A percentile compares a stretch with the other conserved stretches of the same genome.
Conservation (phyloP, 2,329 filamentous ascomycete species). For the Xylariales sp. region DNA sequence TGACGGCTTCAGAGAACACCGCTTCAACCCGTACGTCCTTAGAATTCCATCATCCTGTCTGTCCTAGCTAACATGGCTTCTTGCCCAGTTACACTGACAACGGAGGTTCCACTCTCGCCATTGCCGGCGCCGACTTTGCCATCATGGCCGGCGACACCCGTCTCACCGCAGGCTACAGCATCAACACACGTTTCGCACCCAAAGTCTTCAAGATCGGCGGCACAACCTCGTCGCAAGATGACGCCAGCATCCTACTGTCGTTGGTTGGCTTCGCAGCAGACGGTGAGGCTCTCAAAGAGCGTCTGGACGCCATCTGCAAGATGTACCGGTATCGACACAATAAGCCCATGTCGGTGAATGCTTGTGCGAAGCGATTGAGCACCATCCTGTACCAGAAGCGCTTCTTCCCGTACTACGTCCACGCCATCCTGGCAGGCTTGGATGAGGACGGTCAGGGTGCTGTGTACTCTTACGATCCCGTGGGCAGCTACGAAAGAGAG, state of each 20-base stretch:
- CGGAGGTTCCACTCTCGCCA: constrained; percentile 91
- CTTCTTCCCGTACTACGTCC: constrained; percentile 98
- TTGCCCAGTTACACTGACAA: constrained; percentile 85
- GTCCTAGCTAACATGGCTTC: background rate
- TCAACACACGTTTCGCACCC: constrained; percentile 92
- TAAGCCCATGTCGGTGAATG: constrained; percentile 91
- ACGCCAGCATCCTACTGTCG: constrained; percentile 82
- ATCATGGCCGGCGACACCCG: constrained; percentile 97
- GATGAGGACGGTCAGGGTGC: constrained; percentile 94
- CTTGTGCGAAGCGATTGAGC: constrained; percentile 89
- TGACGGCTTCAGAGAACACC: constrained; percentile 64
- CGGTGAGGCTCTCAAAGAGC: constrained; percentile 88
- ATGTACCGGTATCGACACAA: constrained; percentile 99
- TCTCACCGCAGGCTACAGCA: constrained; percentile 93
- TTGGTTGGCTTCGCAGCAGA: constrained; percentile 96
- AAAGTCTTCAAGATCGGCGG: constrained; percentile 98
- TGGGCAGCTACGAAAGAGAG: constrained; percentile 95
- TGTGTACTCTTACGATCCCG: constrained; percentile 95
- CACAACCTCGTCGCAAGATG: constrained; percentile 77
- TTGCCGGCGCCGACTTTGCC: constrained; percentile 88
- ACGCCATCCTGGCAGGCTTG: constrained; percentile 87
- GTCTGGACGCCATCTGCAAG: constrained; percentile 90
- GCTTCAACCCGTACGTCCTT: constrained; percentile 79
- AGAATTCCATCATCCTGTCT: background rate
- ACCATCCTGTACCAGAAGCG: constrained; percentile 97